Base-by-base conservation (phyloP, 306 rosid genomes). In the Rosa persica region DNA sequence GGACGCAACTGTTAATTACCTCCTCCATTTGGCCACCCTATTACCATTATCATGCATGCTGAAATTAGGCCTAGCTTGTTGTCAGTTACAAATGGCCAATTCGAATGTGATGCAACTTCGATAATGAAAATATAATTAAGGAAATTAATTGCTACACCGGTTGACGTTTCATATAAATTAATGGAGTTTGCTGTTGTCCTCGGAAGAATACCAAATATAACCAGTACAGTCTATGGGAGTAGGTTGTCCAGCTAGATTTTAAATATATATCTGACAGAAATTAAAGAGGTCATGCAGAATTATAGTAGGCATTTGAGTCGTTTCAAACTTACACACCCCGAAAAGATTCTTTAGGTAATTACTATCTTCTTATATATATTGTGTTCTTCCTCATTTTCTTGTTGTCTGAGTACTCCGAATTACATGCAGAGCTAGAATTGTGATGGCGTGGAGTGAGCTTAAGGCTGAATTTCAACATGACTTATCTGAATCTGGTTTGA, bases 401-500 rank as follows among this genome's bases (percentile, higher is more conserved):
- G 40, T 61, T n/a, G n/a, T 58, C 23, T 25, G 36, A 60, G 38
- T 60, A 23, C 15, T 49, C 55, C 19, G 20, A 49, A 12, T 15
- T 49, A 19, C 61, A 30, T 12, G 68, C 42, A 25, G 5, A 25
- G 40, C 15, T 12, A 3, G 9, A 30, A 30, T 11, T 65, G 44
- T 6, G 6, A 34, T 65, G 70, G 44, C 42, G 23, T 65, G 17
- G 70, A 49, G 44, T 12, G 69, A 25, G 54, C 4, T 27, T 64
- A 79, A 74, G 16, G 57, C 17, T 22, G 75, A 67, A 30, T 1
- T 52, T 23, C 78, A 44, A 20, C 20, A 30, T 55, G 68, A 74
- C 10, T 76, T 36, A 15, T 57, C 76, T 52, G 80, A 55, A 68
- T 42, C 77, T 69, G 80, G 79, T 54, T 67, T 55, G 54, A 51